Base-by-base conservation (phyloP, 2,329 filamentous ascomycete genomes). In the Neocatenulostroma microsporum region DNA sequence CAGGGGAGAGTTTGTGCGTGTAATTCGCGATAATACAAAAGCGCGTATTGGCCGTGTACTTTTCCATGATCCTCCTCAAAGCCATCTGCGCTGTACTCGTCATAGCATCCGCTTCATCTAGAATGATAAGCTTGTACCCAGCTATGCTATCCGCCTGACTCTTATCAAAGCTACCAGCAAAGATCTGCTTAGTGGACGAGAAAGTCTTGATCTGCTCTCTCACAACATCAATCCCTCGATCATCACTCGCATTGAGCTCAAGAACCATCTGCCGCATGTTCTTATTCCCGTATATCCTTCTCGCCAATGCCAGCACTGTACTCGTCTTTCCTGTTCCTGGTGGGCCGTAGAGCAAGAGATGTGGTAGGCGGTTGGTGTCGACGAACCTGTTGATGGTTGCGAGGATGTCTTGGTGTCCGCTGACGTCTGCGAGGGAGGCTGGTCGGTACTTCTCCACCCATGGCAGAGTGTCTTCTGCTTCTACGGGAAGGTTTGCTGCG, bases 1-100 rank as follows among this genome's bases (percentile, higher is more conserved):
- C 91, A 0, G 91, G 89, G 10, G 86, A 93, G 25, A 98, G 78
- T 63, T 98, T 98, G 68, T 98, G 91, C 20, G 91, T 91, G 63
- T 98, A 98, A 66, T 98, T 98, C 51, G 91, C 91, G 51, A 98
- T 96, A 57, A 98, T 86, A 67, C 89, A 96, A 67, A 98, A 98
- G 35, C 91, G 74, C 2, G 91, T 95, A 66, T 98, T 98, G 42
- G 84, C 84, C 1, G 91, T 98, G 67, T 98, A 98, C 66, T 94
- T 94, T 60, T 98, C 91, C 91, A 98, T 98, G 57, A 98, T 96
- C 31, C 91, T 73, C 44, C 91, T 77, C 37, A 98, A 70, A 0
- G 91, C 91, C 89, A 98, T 98, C 64, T 98, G 91, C 5, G 91
- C 91, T 1, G 89, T 93, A 36, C 85, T 83, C n/a, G 91, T 98